Conservation (phyloP, 139 green algal species). For the Ostreobium quekettii region DNA sequence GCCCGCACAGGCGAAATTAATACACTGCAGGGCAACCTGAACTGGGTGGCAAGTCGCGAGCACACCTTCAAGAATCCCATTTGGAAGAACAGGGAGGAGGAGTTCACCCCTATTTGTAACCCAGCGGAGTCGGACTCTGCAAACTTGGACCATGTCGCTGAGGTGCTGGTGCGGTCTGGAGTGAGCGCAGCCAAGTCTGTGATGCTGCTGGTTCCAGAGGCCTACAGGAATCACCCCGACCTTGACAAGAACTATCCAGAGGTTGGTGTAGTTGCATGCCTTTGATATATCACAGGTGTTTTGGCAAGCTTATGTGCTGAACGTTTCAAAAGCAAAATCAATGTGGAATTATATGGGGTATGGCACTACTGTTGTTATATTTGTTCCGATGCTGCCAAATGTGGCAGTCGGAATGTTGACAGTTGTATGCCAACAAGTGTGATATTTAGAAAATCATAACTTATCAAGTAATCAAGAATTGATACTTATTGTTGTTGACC, state of each 20-base stretch:
- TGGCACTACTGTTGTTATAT: no score
- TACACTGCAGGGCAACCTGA: conserved; percentile 98
- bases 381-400: no score
- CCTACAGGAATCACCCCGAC: conserved; percentile 89
- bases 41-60: conserved; percentile 94
- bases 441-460: no score
- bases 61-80: conserved; percentile 70
- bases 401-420: no score
- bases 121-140: conserved; percentile 79
- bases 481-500: no score
- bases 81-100: conserved; percentile 82
- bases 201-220: conserved; percentile 96
- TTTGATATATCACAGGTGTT: neutral
- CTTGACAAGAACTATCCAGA: conserved; percentile 63
- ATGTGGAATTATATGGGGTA: no score
- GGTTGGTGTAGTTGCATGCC: conserved; percentile 19
- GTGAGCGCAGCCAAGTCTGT: conserved; percentile 69
- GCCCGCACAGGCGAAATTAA: conserved; percentile 90
- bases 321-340: no score
- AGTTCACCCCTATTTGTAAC: conserved; percentile 81
- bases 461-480: no score
- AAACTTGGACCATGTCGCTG: conserved; percentile 93
- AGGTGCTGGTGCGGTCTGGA: conserved; percentile 79
- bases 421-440: no score
- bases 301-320: no score